Evolutionary conservation across 257 asterid genomes (phyloP).

Genomic region (Thymus quinquecostatus): DNA sequence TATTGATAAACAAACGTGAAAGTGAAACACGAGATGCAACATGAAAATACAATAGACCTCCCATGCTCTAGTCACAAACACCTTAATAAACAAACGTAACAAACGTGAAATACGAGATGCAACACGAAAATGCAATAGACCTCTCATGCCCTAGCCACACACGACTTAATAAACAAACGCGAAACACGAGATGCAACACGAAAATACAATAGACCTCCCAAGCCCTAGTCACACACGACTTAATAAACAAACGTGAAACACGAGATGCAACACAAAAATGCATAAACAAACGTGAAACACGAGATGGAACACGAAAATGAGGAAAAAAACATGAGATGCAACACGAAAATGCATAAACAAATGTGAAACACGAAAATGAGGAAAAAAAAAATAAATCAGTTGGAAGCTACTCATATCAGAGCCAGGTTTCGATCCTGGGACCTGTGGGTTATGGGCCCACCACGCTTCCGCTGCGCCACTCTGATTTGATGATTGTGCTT

Average conservation of each 20-base stretch:
- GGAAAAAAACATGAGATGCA: no score
- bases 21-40: no score
- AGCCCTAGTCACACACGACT: no score
- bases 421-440: slow-evolving; percentile 99
- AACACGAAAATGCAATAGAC: not conserved
- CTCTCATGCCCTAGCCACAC: no score
- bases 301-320: no score
- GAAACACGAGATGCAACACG: slow-evolving; percentile 4
- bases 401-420: slow-evolving; percentile 53
- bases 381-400: not conserved
- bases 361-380: no score
- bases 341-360: no score
- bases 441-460: slow-evolving; percentile 99
- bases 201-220: not conserved
- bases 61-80: slow-evolving; percentile 27
- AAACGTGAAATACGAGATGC: not conserved
- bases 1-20: slow-evolving; percentile 24
- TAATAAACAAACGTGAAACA: not conserved
- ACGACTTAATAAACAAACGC: not conserved
- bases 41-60: not conserved
- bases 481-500: slow-evolving; percentile 41
- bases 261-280: slow-evolving; percentile 2
- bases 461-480: slow-evolving; percentile 99
- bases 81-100: no score
- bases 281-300: no score